phyloP scores from a whole-genome alignment of 2,329 filamentous ascomycete species.

The Huntiella decipiens region DNA sequence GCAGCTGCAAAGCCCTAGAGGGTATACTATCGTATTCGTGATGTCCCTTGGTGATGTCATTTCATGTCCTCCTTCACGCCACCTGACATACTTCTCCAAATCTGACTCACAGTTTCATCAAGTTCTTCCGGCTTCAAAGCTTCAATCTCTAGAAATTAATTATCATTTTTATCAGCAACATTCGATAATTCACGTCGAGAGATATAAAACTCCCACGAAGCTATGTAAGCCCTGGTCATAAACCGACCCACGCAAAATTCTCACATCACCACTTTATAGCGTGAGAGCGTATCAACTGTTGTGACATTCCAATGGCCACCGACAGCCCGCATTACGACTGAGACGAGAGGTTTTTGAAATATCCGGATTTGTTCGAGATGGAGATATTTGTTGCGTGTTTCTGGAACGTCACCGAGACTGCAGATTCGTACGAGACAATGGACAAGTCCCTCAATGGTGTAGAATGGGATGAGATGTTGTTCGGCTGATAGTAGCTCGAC shows the following conservation, averaged over 20 bases:
- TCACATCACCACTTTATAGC: slow-evolving; percentile 1
- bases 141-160: neutral
- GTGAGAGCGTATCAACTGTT: neutral
- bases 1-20: too few relatives aligned
- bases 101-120: neutral
- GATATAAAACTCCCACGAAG: neutral
- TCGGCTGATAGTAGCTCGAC: neutral
- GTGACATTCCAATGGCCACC: neutral
- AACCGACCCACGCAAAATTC: slow-evolving; percentile 2
- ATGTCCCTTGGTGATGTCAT: too few relatives aligned
- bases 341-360: neutral
- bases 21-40: too few relatives aligned
- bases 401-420: neutral
- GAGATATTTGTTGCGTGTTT: neutral
- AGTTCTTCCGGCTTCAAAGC: neutral
- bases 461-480: neutral
- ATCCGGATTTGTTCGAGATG: neutral
- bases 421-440: neutral
- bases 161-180: neutral
- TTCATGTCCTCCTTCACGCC: too few relatives aligned
- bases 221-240: neutral
- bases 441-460: neutral
- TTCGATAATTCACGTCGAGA: neutral
- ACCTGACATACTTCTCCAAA: neutral
- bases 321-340: neutral